Evolutionary conservation across 495 filamentous ascomycete species (phyloP).

Genomic region (Physcia stellaris): DNA sequence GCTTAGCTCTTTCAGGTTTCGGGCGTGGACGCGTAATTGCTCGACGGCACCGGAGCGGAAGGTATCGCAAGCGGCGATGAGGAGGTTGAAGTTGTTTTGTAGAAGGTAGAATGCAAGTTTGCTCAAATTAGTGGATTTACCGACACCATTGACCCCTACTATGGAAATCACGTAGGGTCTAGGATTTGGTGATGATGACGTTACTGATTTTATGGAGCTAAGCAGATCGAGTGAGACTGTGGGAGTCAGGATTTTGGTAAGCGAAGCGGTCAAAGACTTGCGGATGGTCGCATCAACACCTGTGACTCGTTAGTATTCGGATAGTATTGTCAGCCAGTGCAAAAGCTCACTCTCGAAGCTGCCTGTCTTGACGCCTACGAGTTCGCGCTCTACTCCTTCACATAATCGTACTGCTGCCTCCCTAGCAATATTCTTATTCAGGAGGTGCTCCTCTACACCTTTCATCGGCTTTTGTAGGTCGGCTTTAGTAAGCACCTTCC

Average conservation of each 20-base stretch:
- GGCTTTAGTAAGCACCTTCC: slow-evolving; percentile 74
- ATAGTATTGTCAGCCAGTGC: neutral
- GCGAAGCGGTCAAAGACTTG: slow-evolving; percentile 73
- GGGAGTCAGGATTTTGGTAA: slow-evolving; percentile 88
- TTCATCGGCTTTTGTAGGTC: slow-evolving; percentile 86
- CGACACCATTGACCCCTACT: slow-evolving; percentile 95
- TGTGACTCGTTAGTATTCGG: slow-evolving; percentile 11
- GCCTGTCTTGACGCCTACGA: slow-evolving; percentile 81
- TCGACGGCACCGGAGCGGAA: slow-evolving; percentile 97
- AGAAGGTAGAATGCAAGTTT: slow-evolving; percentile 96
- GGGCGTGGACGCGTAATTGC: slow-evolving; percentile 85
- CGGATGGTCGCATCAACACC: slow-evolving; percentile 69
- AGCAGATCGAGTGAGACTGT: slow-evolving; percentile 89
- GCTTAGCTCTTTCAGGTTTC: slow-evolving; percentile 76
- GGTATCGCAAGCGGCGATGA: slow-evolving; percentile 91
- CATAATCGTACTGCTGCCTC: slow-evolving; percentile 88
- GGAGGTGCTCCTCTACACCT: slow-evolving; percentile 87
- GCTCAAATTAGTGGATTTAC: slow-evolving; percentile 90
- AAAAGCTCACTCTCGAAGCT: slow-evolving; percentile 64
- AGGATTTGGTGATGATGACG: slow-evolving; percentile 43
- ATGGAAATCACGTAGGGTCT: slow-evolving; percentile 95
- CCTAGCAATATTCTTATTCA: slow-evolving; percentile 91
- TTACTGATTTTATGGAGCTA: slow-evolving; percentile 76
- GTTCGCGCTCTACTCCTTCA: slow-evolving; percentile 76
- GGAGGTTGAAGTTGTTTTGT: slow-evolving; percentile 90